Evolutionary conservation across 192 early-diverging fungal genomes (phyloP), one percentile per base, ranked within the genome.

Genomic region (Cladochytrium replicatum): DNA sequence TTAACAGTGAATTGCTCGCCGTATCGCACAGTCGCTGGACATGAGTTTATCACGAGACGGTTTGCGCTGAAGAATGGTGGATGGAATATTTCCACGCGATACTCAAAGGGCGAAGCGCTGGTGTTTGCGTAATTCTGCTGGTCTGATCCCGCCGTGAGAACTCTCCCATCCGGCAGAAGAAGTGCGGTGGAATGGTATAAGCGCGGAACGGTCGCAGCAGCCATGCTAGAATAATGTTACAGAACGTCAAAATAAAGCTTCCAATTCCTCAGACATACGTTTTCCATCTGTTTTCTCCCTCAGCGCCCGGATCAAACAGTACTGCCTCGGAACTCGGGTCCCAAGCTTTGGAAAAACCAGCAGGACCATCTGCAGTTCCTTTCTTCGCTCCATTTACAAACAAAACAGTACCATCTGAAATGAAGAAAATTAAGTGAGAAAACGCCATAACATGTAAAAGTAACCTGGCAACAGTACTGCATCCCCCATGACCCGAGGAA

Each of bases 151-250:
- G 32, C 24, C 6, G 42, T 51, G 5, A 30, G 25, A 15, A 51
- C 22, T 5, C 6, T 5, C 11, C 45, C 42, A 7, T 47, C 42
- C 15, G 7, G 50, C 4, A 51, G 45, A 15, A 51, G 45, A 7
- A 51, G 50, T 6, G 50, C 50, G 5, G 40, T 11, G 45, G 57
- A 50, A 39, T 61, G 59, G 55, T 61, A 61, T 32, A 62, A 42
- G 2, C 59, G 59, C 1, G 59, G 46, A 5, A 62, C 41, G 5
- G 56, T 52, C 32, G 56, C 56, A 1, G n/a, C n/a, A 9, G 57
- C 50, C 13, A 44, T 13, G 22, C 46, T 47, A 30, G 6, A 28
- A 47, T 6, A 19, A 28, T n/a, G n/a, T n/a, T n/a, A n/a, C n/a
- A n/a, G n/a, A n/a, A n/a, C n/a, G n/a, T n/a, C n/a, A n/a, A n/a